Base-by-base conservation (phyloP, 1,284 basidiomycete genomes). In the Athelia sp. region DNA sequence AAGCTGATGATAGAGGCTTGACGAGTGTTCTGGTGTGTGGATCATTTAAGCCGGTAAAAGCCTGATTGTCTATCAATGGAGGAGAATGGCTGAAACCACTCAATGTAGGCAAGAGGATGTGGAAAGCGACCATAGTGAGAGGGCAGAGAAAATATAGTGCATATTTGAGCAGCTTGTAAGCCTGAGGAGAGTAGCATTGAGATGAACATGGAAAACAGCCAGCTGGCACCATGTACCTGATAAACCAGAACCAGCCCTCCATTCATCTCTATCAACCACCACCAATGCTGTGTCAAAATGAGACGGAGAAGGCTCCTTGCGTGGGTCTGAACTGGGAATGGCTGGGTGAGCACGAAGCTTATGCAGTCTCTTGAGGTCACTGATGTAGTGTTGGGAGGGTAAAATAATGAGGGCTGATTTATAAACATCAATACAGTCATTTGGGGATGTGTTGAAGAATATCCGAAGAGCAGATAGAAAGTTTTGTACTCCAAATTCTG, bases 1-100 rank as follows among this genome's bases (percentile, higher is more conserved):
- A 53, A 3, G 0, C 40, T 46, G 1, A 58, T 6, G 1, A 58
- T 19, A 0, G n/a, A 14, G 1, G 54, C 34, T 18, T 48, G 26
- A 0, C 43, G 40, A 3, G 2, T 24, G 9, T 15, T 4, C 3
- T 47, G 19, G 17, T 2, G 13, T 6, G 44, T 57, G 1, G 47
- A 51, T 4, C 31, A n/a, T 2, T 26, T 21, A 1, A 58, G 2
- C 2, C 2, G 1, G 21, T 54, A 58, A 44, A 58, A 51, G 6
- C 21, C 18, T 3, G 36, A 6, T 0, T 17, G 32, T 1, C 24
- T 8, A 6, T 56, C 51, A 0, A 23, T 45, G 3, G 10, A 35
- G n/a, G 4, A 9, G 1, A 55, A 34, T 4, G 34, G 45, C 17
- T 43, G 38, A 35, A 55, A 56, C 54, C 54, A 56, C 14, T 55